A percentile compares a stretch with the other conserved stretches of the same genome.
Evolutionary conservation across 805 yeast genomes (phyloP).

Genomic region (Teunomyces gatunensis): DNA sequence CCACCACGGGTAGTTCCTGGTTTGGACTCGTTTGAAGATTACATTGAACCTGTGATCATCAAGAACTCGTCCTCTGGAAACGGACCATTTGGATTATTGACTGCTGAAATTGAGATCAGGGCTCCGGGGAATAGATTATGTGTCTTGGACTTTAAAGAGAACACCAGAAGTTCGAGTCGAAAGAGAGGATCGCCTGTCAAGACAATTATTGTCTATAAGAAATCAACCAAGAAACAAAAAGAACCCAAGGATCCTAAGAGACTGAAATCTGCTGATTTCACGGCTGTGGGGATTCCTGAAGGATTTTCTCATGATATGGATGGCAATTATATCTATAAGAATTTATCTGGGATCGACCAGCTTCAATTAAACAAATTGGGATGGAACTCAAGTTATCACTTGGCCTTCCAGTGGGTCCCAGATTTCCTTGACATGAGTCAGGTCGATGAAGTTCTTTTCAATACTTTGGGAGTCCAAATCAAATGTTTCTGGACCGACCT

Average conservation of each 20-base stretch:
- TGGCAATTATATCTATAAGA: slow-evolving; percentile 50
- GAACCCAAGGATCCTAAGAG: slow-evolving; percentile 16
- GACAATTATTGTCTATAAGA: slow-evolving; percentile 48
- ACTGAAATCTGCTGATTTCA: slow-evolving; percentile 7
- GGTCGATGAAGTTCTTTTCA: slow-evolving; percentile 18
- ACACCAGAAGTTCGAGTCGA: slow-evolving; percentile 17
- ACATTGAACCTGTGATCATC: slow-evolving; percentile 50
- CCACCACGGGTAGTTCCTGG: slow-evolving; percentile 39
- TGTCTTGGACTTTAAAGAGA: slow-evolving; percentile 51
- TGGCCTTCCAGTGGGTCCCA: slow-evolving; percentile 80
- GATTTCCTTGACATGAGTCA: slow-evolving; percentile 42
- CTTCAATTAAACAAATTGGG: slow-evolving; percentile 62
- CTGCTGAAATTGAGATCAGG: slow-evolving; percentile 58
- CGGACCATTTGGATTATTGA: slow-evolving; percentile 61
- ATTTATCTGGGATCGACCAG: slow-evolving; percentile 60
- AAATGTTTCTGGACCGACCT: slow-evolving; percentile 81
- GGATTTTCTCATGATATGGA: slow-evolving; percentile 43
- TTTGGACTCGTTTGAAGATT: slow-evolving; percentile 38
- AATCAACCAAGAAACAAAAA: slow-evolving; percentile 23
- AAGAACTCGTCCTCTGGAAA: slow-evolving; percentile 45
- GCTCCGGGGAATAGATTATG: slow-evolving; percentile 67
- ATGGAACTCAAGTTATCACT: slow-evolving; percentile 55
- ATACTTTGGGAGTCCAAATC: slow-evolving; percentile 53
- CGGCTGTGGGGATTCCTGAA: slow-evolving; percentile 31
- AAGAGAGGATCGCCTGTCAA: slow-evolving; percentile 45